phyloP scores from a whole-genome alignment of 108 stramenopile genomes.

The Fistulifera solaris region DNA sequence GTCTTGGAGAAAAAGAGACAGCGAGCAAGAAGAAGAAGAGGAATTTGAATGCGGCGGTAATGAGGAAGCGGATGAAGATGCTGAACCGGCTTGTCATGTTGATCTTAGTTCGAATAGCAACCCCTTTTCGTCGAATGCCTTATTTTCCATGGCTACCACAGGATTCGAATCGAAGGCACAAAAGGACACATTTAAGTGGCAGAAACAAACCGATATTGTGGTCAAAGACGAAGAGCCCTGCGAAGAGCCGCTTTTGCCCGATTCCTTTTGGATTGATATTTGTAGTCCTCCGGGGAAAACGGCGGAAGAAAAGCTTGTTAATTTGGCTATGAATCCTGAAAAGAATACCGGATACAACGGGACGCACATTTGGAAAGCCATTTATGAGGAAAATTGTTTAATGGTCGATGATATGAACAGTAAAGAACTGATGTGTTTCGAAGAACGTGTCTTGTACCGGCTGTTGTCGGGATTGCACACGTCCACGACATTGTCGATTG shows the following conservation, averaged over 20 bases:
- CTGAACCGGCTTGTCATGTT: constrained; percentile 58
- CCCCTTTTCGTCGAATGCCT: constrained; percentile 14
- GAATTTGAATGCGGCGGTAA: constrained; percentile 67
- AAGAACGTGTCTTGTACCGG: constrained; percentile 88
- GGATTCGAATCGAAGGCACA: constrained; percentile 38
- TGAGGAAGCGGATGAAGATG: constrained; percentile 67
- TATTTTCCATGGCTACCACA: constrained; percentile 15
- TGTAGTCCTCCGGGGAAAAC: constrained; percentile 58
- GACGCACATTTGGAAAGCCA: constrained; percentile 83
- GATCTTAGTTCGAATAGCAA: constrained; percentile 21
- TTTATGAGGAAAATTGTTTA: constrained; percentile 90
- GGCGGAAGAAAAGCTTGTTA: constrained; percentile 61
- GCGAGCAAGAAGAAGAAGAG: constrained; percentile 36
- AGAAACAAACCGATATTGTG: constrained; percentile 46
- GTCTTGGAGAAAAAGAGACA: constrained; percentile 27
- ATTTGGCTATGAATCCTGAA: constrained; percentile 84
- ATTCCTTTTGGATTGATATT: constrained; percentile 84
- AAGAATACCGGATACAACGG: constrained; percentile 94
- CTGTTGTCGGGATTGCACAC: constrained; percentile 83
- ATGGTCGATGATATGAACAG: constrained; percentile 16
- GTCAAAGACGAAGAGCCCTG: constrained; percentile 7
- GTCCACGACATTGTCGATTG: constrained; percentile 80
- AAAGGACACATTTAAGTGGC: constrained; percentile 67
- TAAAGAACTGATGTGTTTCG: constrained; percentile 63
- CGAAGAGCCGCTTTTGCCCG: constrained; percentile 30